phyloP scores from a whole-genome alignment of 2,329 filamentous ascomycete genomes.

The Macrophomina tecta region DNA sequence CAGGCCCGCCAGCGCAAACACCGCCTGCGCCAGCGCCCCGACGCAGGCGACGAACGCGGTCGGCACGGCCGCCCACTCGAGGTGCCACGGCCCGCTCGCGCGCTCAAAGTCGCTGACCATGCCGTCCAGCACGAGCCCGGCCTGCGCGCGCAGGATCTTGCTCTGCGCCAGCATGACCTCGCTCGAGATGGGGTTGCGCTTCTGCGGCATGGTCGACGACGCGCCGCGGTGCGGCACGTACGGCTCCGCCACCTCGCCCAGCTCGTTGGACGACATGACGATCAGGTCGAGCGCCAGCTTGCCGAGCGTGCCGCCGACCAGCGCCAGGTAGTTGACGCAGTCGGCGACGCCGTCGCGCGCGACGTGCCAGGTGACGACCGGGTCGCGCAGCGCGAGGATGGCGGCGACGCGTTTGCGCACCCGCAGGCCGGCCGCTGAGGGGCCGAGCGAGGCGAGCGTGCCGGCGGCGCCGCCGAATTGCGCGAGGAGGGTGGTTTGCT shows the following conservation, averaged over 20 bases:
- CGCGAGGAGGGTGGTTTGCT: conserved; percentile 55
- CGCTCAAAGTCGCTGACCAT: conserved; percentile 66
- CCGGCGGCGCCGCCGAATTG: conserved; percentile 65
- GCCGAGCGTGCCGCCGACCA: conserved; percentile 60
- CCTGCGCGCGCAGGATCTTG: conserved; percentile 60
- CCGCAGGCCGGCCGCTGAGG: conserved; percentile 52
- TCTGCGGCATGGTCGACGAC: conserved; percentile 49
- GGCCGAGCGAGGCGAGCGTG: conserved; percentile 57
- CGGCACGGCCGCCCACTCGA: conserved; percentile 64
- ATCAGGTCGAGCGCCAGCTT: conserved; percentile 64
- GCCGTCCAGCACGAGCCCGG: conserved; percentile 59
- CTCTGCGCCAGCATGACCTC: conserved; percentile 62
- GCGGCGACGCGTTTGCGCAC: conserved; percentile 58
- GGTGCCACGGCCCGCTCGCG: conserved; percentile 64
- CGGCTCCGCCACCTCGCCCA: conserved; percentile 61
- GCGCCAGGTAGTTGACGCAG: conserved; percentile 59
- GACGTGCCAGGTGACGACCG: conserved; percentile 64
- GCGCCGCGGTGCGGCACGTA: conserved; percentile 43
- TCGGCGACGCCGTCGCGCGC: conserved; percentile 62
- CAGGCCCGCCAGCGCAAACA: conserved; percentile 59
- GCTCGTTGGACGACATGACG: conserved; percentile 64
- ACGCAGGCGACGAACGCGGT: conserved; percentile 61
- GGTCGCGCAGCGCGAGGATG: conserved; percentile 56
- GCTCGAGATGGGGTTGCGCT: conserved; percentile 64
- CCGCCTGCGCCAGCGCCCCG: conserved; percentile 60